phyloP scores from a whole-genome alignment of 1,284 basidiomycete species.

The Cryptococcus floricola region DNA sequence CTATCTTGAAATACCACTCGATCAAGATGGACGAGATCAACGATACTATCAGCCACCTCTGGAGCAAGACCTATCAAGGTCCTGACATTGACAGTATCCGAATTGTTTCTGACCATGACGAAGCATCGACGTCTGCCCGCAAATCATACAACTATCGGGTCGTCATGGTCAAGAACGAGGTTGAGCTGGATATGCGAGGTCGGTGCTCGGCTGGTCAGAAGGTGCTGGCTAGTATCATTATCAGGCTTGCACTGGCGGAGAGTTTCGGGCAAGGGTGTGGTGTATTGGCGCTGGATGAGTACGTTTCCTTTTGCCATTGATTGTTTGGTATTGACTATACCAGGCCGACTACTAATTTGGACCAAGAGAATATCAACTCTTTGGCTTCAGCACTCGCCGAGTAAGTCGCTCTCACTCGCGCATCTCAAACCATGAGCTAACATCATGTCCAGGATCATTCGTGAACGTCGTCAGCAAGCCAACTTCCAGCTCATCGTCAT shows the following conservation, averaged over 20 bases:
- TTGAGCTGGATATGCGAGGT: slow-evolving; percentile 99
- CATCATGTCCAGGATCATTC: slow-evolving; percentile 68
- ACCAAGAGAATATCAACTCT: slow-evolving; percentile 94
- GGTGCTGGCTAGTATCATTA: slow-evolving; percentile 98
- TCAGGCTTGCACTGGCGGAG: slow-evolving; percentile 94
- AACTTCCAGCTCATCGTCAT: slow-evolving; percentile 99
- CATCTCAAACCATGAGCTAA: not conserved
- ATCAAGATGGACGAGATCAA: slow-evolving; percentile 99
- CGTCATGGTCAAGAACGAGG: slow-evolving; percentile 97
- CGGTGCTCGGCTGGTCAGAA: slow-evolving; percentile 98
- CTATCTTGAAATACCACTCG: slow-evolving; percentile 97
- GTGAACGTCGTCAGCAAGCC: slow-evolving; percentile 77
- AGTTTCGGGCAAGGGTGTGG: slow-evolving; percentile 97
- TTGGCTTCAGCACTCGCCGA: slow-evolving; percentile 87
- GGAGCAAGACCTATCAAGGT: slow-evolving; percentile 99
- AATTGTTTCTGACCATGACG: slow-evolving; percentile 90
- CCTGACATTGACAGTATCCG: slow-evolving; percentile 98
- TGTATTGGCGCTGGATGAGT: slow-evolving; percentile 91
- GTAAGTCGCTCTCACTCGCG: slow-evolving; percentile 54
- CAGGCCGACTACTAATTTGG: slow-evolving; percentile 89
- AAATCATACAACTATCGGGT: slow-evolving; percentile 98
- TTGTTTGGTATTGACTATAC: slow-evolving; percentile 4
- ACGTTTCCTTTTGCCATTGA: slow-evolving; percentile 5
- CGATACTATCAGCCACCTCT: slow-evolving; percentile 88
- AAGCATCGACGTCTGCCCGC: slow-evolving; percentile 61